Base-by-base conservation (phyloP, 2,329 filamentous ascomycete species). In the Keithomyces neogunnii region DNA sequence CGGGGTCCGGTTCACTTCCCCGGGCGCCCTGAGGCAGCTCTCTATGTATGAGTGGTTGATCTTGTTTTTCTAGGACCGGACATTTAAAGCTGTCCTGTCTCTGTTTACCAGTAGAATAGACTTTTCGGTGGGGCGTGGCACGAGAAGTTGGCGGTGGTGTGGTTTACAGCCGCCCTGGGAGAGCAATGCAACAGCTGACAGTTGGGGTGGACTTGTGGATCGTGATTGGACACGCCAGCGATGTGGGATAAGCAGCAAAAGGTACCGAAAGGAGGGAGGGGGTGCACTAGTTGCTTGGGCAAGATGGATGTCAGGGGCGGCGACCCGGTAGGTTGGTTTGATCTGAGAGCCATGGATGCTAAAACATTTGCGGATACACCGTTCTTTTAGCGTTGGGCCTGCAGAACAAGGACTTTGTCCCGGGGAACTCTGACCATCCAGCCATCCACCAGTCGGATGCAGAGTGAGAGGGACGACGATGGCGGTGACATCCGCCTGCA, bases 271-370 rank as follows among this genome's bases (percentile, higher is more conserved):
- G 13, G 36, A 42, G 46, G 46, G 54, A 33, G 29, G 19, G 19
- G 19, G 19, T 19, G 19, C 19, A 19, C 19, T 19, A 19, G 19
- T 19, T 19, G 19, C 19, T 48, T 43, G 38, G 46, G 46, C 28
- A 47, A 31, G 43, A 33, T 47, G 30, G 45, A 42, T 29, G 46
- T 42, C 52, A 45, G 36, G 43, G 46, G 38, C 39, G 47, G 49
- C 45, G 52, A 54, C 51, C 57, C 57, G 51, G 50, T 49, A 53
- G 51, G 50, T 40, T 55, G 51, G 57, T 48, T 56, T 57, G 53
- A 55, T 52, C 53, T 55, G 19, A 45, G 52, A 51, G 50, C 48
- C 36, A 45, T 46, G 51, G 31, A 51, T 32, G 36, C 45, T 39
- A 40, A 26, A 35, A 8, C 19, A 8, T 9, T n/a, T 13, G 39